Base-by-base conservation (phyloP, 1,139 yeast species). In the Meyerozyma elateridarum region DNA sequence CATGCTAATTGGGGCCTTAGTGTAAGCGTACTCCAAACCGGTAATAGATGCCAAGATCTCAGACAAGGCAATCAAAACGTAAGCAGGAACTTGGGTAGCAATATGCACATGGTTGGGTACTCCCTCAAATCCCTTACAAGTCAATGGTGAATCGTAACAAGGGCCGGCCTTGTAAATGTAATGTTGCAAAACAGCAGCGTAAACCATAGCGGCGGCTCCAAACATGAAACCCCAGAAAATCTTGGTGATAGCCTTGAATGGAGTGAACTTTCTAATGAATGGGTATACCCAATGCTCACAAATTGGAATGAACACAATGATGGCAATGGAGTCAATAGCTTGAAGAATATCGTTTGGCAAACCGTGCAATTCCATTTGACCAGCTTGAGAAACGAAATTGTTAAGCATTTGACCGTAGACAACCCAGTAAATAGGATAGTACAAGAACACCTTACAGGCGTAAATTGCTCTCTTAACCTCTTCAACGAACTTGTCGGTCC, bases 171-270 rank as follows among this genome's bases (percentile, higher is more conserved):
- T 53, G 62, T 87, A 87, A 41, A 88, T 79, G 51, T 64, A 66
- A 51, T 78, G 76, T 61, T 88, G 96, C 43, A 85, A 70, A 27
- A 84, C 79, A 11, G 94, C 91, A 35, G 95, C 93, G 51, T 82
- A 78, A 21, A 78, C 73, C 79, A 84, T 82, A 25, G 95, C 73
- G 26, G 70, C 49, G 5, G 88, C 58, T 34, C 81, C 88, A 37
- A 84, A 66, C 56, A 80, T 57, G 64, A 87, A 87, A 8, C 96
- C 96, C 42, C 68, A 64, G 51, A 73, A 68, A 45, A 88, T 87
- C 56, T 85, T 77, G 38, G 87, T 70, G 46, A 85, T 76, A 26
- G 95, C 78, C 43, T 67, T 76, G 52, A 79, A 75, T 9, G 77
- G 73, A 28, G 83, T 76, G 48, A 66, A 56, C 44, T 55, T 65